These are phyloP conservation scores for Neurospora terricola DNA, from an alignment of 495 filamentous ascomycete species.

Conservation along the genomic window DNA sequence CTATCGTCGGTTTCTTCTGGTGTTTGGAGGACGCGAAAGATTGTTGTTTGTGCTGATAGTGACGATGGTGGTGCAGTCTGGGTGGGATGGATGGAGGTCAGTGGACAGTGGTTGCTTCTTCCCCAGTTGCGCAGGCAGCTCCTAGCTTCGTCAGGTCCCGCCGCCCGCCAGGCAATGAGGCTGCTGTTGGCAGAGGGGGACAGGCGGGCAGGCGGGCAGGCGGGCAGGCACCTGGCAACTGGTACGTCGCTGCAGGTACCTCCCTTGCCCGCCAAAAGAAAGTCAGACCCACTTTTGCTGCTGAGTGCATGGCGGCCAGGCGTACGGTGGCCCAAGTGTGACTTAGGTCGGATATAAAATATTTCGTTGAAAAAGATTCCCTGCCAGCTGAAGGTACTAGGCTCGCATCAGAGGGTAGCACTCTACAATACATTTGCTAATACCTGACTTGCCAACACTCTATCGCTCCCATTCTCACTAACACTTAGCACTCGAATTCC, in stretches of 20 bases:
- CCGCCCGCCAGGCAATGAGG: neutral
- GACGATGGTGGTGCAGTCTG: slow-evolving; percentile 1
- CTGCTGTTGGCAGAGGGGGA: neutral
- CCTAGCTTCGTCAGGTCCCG: slow-evolving; percentile 24
- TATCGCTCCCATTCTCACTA: too few species aligned
- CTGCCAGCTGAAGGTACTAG: too few species aligned
- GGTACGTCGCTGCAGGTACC: slow-evolving; percentile 10
- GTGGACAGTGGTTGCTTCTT: neutral
- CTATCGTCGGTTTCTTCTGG: neutral
- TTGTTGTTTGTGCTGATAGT: neutral
- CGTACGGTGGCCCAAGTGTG: too few species aligned
- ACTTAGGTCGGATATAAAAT: too few species aligned
- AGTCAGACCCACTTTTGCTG: neutral
- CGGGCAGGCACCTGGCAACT: slow-evolving; percentile 5
- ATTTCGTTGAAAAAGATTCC: too few species aligned
- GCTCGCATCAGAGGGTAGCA: too few species aligned
- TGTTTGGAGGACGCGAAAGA: neutral
- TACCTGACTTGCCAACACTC: too few species aligned
- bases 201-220: slow-evolving; percentile 8
- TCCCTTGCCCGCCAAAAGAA: slow-evolving; percentile 5
- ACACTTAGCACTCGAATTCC: too few species aligned
- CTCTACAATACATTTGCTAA: too few species aligned
- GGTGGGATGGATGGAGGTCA: neutral
- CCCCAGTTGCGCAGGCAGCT: slow-evolving; percentile 19
- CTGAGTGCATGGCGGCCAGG: neutral